A percentile compares a stretch with the other conserved stretches of the same genome.
Conservation (phyloP, 805 yeast species). For the Saccharomycopsis oosterbeekiorum region DNA sequence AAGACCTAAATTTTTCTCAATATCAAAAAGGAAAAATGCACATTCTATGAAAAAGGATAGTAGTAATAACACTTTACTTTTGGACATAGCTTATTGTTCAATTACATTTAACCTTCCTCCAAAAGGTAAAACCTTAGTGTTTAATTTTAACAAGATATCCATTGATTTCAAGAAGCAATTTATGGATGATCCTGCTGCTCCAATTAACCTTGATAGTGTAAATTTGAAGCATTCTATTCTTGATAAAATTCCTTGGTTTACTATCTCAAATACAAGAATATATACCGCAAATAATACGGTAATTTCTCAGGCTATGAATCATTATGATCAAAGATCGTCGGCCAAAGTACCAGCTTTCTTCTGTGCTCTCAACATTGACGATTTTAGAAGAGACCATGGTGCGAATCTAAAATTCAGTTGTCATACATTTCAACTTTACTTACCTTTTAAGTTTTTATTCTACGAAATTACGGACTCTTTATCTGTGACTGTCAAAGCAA, state of each 20-base stretch:
- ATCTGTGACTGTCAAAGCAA: constrained; percentile 38
- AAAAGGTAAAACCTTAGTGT: background rate
- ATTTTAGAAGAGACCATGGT: background rate
- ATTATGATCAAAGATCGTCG: background rate
- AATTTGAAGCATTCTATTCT: background rate
- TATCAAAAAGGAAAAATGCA: background rate
- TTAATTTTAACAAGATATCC: background rate
- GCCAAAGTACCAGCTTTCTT: background rate
- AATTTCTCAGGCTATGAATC: background rate
- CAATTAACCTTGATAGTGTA: background rate
- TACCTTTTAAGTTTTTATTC: constrained; percentile 21
- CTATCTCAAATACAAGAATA: background rate
- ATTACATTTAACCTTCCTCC: background rate
- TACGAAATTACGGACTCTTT: constrained; percentile 44
- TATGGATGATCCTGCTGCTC: background rate
- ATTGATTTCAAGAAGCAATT: background rate
- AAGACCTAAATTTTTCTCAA: background rate
- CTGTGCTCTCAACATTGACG: background rate
- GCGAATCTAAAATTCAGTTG: background rate
- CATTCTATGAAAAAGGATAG: background rate
- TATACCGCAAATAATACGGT: background rate
- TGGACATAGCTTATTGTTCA: background rate
- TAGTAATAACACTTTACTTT: background rate
- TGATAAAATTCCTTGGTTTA: background rate
- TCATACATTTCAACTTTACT: constrained; percentile 8